Conservation (phyloP, 495 filamentous ascomycete species). For the Hypomontagnella monticulosa region DNA sequence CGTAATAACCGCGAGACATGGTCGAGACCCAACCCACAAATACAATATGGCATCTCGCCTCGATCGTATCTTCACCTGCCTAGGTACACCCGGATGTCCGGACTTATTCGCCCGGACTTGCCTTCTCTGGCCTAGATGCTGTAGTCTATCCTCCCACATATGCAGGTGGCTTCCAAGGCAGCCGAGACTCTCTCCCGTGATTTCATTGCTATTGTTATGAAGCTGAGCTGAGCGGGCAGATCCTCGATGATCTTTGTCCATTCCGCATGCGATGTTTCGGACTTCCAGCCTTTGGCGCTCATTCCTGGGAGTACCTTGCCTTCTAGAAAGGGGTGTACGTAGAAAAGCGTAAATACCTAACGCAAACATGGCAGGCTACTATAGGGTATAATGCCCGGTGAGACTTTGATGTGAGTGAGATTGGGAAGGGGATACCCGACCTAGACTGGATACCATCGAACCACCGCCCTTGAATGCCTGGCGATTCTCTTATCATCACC, state of each 20-base stretch:
- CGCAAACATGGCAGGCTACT: conserved; percentile 17
- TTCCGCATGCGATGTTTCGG: conserved; percentile 27
- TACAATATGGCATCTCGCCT: conserved; percentile 2
- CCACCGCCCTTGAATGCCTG: conserved; percentile 28
- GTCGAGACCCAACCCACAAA: background rate
- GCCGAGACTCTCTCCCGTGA: conserved; percentile 7
- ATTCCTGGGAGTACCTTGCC: conserved; percentile 19
- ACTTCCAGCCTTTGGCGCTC: conserved; percentile 5
- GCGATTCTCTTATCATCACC: background rate
- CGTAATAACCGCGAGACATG: background rate
- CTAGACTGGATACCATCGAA: conserved; percentile 22
- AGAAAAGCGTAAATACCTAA: conserved; percentile 25
- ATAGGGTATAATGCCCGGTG: conserved; percentile 28
- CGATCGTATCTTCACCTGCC: conserved; percentile 6
- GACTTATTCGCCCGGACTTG: conserved; percentile 26
- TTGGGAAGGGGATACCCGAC: conserved; percentile 27
- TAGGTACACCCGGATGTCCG: conserved; percentile 14
- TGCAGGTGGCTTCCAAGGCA: conserved; percentile 19
- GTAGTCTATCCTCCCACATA: conserved; percentile 12
- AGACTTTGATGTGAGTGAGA: conserved; percentile 36
- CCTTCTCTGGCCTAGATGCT: background rate
- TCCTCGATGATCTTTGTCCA: conserved; percentile 3
- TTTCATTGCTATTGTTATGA: conserved; percentile 10
- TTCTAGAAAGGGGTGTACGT: conserved; percentile 30
- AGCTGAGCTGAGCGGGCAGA: background rate